Evolutionary conservation across 1,284 basidiomycete genomes (phyloP), one percentile per base, ranked within the genome.

Genomic region (Schizopora paradoxa): DNA sequence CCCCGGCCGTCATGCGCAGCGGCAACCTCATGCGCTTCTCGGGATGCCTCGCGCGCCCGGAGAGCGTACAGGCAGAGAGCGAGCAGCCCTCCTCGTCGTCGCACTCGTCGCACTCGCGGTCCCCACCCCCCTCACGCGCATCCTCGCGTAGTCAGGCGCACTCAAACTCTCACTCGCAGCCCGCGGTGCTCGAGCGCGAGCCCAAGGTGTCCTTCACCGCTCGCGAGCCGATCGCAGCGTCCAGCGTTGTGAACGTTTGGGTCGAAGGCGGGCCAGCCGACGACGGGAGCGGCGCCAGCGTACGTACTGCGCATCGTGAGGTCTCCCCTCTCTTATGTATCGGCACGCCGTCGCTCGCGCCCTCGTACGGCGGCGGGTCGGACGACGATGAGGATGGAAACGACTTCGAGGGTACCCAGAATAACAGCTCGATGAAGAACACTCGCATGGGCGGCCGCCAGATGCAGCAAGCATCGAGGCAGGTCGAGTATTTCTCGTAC

Each of bases 181-280:
- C n/a, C n/a, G n/a, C n/a, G n/a, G n/a, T n/a, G n/a, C n/a, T n/a
- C n/a, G n/a, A n/a, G n/a, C n/a, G n/a, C n/a, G 41, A 47, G 18
- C 38, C 48, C 14, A 11, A 25, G 5, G 38, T 25, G 25, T 32
- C 34, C 2, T 50, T 50, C 45, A 14, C 44, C 18, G 34, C 48
- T 11, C 43, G 48, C 21, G 48, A 46, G 23, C 48, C 48, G 13
- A 46, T 50, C 16, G 39, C 38, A 13, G 48, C 48, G n/a, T 40
- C 35, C 23, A 41, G 38, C 19, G 21, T 50, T 14, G 40, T 43
- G n/a, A 44, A 27, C 5, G 43, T 49, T 5, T 45, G 43, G 23
- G 29, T 35, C 29, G 42, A 29, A 23, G n/a, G 19, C 26, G 23
- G 8, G 19, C n/a, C 37, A 13, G 27, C 27, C 18, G 27, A 5